Base-by-base conservation (phyloP, 768 basidiomycete species). In the Mycena filopes region DNA sequence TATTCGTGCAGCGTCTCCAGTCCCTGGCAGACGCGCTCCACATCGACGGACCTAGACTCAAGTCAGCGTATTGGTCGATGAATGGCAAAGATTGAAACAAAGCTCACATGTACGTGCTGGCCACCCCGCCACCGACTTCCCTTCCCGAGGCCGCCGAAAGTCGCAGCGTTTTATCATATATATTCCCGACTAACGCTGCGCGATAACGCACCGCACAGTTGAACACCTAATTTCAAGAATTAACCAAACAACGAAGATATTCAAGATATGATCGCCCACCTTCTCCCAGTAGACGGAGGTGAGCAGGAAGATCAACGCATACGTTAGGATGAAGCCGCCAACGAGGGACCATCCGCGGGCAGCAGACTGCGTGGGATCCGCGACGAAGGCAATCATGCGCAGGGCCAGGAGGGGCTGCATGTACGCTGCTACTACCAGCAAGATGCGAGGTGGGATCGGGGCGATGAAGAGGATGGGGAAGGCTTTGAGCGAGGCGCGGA, bases 221-320 rank as follows among this genome's bases (percentile, higher is more conserved):
- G 48, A 64, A 64, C 0, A 64, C 63, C 63, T 64, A 12, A 11
- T 26, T n/a, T 33, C 31, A 33, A 33, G 12, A 5, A 33, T 33
- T 33, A 33, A 12, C 7, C 5, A 33, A 33, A 5, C 31, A 12
- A 33, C 31, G 31, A 33, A 6, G 4, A 18, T 9, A 21, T 25
- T 2, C 33, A 10, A 41, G 18, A 5, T 18, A n/a, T 23, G 13
- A 10, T 8, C 25, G 28, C 33, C 2, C 20, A 67, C 66, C 66
- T 67, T 67, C 47, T 67, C 66, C 66, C 66, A 67, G 36, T 67
- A 67, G 12, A 58, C 25, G 0, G 65, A 60, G 2, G 65, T 66
- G 31, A 36, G 60, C 25, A 66, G 50, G 23, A 40, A 48, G 16
- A 66, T 67, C 1, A 67, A n/a, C 2, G 46, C 66, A 25, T 67